Base-by-base conservation (phyloP, 225 moss, liverwort and hornwort species). In the Takakia lepidozioides region DNA sequence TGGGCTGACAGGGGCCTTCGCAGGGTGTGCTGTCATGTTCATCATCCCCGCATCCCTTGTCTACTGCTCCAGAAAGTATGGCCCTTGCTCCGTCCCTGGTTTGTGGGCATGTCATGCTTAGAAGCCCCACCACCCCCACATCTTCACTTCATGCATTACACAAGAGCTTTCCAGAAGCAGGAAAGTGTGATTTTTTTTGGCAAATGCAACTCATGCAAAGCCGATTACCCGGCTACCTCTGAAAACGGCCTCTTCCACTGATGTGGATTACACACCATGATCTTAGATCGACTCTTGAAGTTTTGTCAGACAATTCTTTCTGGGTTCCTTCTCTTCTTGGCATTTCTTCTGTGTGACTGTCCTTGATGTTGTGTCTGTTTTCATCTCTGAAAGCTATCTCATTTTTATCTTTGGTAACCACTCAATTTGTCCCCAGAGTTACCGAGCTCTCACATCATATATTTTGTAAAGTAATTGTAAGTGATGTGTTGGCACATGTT, bases 1-100 rank as follows among this genome's bases (percentile, higher is more conserved):
- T 38, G 95, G 95, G 49, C 62, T 80, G 55, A 87, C 87, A 2
- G 95, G 95, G 39, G 95, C 80, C 15, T 98, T 74, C 72, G 90
- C 87, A 51, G 95, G 95, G 59, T 98, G 84, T 23, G 70, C 68
- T 51, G 77, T 98, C 6, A 83, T 98, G 95, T 87, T 98, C 59
- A 68, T 98, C 54, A 76, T 98, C 63, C 95, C 95, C 38, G 77
- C 95, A 19, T 76, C 74, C 32, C 69, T 98, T 32, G 95, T 98
- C 34, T 78, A 77, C 57, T 73, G 53, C 39, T 84, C 95, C 16
- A 75, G 95, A 54, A 85, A 62, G 95, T 98, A 65, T 15, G 16
- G n/a, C n/a, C n/a, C n/a, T n/a, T n/a, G n/a, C n/a, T n/a, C 18
- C 35, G 9, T 15, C 10, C 3, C 22, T 16, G 18, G 35, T n/a